Evolutionary conservation across 257 asterid genomes (phyloP), one percentile per base, ranked within the genome.

Genomic region (Nicotiana obtusifolia): DNA sequence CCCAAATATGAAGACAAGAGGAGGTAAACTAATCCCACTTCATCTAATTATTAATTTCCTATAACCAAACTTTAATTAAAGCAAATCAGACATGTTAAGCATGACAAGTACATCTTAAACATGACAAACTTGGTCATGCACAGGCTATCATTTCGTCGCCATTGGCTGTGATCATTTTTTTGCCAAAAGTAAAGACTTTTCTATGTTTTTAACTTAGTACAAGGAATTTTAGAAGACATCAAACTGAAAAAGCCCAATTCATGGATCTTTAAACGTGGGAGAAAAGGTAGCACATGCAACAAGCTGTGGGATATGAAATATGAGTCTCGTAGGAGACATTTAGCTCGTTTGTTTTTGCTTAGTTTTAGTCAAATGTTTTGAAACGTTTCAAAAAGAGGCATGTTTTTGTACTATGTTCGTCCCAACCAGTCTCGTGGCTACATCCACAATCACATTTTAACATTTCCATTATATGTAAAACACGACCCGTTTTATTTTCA

Each of bases 371-470:
- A 49, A 41, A n/a, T 79, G 33, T 19, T 68, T 44, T 54, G 24
- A 64, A 77, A 53, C n/a, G 61, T 65, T 9, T 9, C 49, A 19
- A 69, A 81, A 73, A 54, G 73, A 76, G 24, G 60, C 67, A 41
- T 81, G 87, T 76, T 81, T 44, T 56, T 20, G 24, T 41, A 37
- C 84, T 79, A 64, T 65, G 75, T 76, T 76, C n/a, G 82, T 84
- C 80, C 87, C 75, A 81, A 76, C 82, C 84, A 84, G 57, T 54
- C 84, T 76, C 80, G 82, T 84, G 86, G 47, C 28, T 44, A 75
- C 41, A 15, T 31, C 60, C n/a, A 75, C 75, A 64, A 52, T 57
- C 37, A 75, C 75, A 64, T 24, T 57, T 9, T 76, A 73, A 53
- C 47, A 24, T 52, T 81, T 77, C 79, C 82, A 76, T 81, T 20